phyloP scores from a whole-genome alignment of 2,329 filamentous ascomycete species.

The Thelonectria discophora region DNA sequence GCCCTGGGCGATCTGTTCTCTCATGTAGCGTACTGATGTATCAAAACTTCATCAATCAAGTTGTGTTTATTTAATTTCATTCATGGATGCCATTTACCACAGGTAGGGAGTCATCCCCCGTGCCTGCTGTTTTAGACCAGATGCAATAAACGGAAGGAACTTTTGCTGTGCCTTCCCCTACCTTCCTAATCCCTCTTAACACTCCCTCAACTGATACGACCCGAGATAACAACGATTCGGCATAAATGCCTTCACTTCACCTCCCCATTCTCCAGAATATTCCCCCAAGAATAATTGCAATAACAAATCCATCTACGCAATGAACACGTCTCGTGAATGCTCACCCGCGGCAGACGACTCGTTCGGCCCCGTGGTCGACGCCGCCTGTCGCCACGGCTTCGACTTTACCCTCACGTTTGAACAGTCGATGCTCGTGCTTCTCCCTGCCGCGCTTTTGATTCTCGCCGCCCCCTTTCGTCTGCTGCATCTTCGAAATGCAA shows the following conservation, averaged over 20 bases:
- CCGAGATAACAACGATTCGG: slow-evolving; percentile 7
- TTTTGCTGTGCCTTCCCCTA: neutral
- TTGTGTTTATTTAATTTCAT: too few species aligned
- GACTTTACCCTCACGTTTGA: slow-evolving; percentile 62
- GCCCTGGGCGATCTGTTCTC: too few species aligned
- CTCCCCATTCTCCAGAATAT: neutral
- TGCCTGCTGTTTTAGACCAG: too few species aligned
- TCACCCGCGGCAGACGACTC: slow-evolving; percentile 36
- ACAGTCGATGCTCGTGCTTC: slow-evolving; percentile 47
- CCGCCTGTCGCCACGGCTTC: slow-evolving; percentile 51
- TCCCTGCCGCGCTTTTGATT: slow-evolving; percentile 45
- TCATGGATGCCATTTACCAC: too few species aligned
- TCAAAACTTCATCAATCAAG: too few species aligned
- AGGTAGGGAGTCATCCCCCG: too few species aligned
- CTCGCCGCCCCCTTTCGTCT: slow-evolving; percentile 46
- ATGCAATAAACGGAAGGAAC: too few species aligned
- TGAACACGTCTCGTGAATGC: slow-evolving; percentile 40
- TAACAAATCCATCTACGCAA: slow-evolving; percentile 8
- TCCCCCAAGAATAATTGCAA: neutral
- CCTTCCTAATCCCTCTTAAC: slow-evolving; percentile 31
- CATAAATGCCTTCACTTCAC: neutral
- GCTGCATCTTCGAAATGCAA: slow-evolving; percentile 37
- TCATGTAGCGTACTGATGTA: too few species aligned
- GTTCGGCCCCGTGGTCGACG: slow-evolving; percentile 39
- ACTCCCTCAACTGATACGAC: neutral